Evolutionary conservation across 225 moss, liverwort and hornwort genomes (phyloP), one percentile per base, ranked within the genome.

Genomic region (Bryoerythrophyllum caledonicum): DNA sequence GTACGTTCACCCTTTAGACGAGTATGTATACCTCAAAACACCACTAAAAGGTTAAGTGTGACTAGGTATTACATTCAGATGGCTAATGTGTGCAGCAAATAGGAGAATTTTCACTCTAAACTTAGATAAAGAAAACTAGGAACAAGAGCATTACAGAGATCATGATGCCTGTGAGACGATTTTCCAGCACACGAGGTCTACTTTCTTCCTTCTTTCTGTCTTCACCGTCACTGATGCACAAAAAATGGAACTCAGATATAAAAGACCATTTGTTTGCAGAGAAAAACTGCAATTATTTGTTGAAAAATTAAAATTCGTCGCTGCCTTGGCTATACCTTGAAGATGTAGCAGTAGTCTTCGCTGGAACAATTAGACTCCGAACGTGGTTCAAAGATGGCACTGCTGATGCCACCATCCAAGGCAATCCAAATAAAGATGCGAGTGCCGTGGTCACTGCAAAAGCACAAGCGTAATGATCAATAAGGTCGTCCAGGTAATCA

Each of bases 301-400:
- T 58, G 7, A 72, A 4, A 46, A 40, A 1, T 6, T 2, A 19
- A 23, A 67, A 40, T 19, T 34, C 43, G 12, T 55, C 78, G 74
- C 56, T 17, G 17, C 28, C 46, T 5, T 40, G 41, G 60, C 21
- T 53, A 1, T 55, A 90, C 92, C 88, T 79, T 30, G 74, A 48
- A 37, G 30, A 55, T 32, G 68, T 43, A 40, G 48, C 17, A 48
- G 48, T 17, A 49, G 66, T 75, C 40, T 82, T 82, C 14, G 72
- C 82, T 60, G 86, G 73, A 53, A 87, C 90, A 34, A 85, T 76
- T 53, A 93, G 73, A 80, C 89, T 90, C 37, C 90, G 89, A 58
- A 90, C 90, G 81, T 93, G 92, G 81, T 88, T 93, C 65, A 93
- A 81, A 77, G 90, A 90, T 46, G 90, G 92, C 40, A 93, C 89